Percentiles rank a stretch among this genome's conserved stretches.
Evolutionary conservation across 257 asterid species (phyloP).

Genomic region (Rauvolfia tetraphylla): DNA sequence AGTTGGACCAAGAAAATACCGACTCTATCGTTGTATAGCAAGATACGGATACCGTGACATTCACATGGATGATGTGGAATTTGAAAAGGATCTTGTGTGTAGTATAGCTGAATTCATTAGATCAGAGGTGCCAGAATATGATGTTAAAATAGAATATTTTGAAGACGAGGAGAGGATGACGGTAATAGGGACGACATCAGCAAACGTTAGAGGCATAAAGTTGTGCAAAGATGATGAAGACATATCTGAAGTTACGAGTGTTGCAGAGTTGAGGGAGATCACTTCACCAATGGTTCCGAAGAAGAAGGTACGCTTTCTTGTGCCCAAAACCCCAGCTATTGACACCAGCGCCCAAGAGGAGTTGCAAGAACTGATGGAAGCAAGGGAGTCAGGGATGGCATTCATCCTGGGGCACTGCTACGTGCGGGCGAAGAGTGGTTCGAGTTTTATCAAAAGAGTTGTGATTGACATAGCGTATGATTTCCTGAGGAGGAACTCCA

Average conservation of each 20-base stretch:
- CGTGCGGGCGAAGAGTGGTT: slow-evolving; percentile 77
- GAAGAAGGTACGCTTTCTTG: slow-evolving; percentile 64
- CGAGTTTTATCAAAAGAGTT: slow-evolving; percentile 58
- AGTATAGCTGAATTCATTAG: slow-evolving; percentile 82
- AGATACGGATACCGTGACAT: slow-evolving; percentile 82
- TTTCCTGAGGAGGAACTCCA: slow-evolving; percentile 76
- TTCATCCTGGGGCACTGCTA: slow-evolving; percentile 77
- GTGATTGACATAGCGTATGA: slow-evolving; percentile 68
- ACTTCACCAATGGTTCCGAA: slow-evolving; percentile 36
- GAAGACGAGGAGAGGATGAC: slow-evolving; percentile 58
- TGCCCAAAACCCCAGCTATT: slow-evolving; percentile 59
- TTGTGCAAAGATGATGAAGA: slow-evolving; percentile 41
- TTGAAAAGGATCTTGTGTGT: slow-evolving; percentile 76
- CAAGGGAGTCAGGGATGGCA: slow-evolving; percentile 91
- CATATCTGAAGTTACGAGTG: slow-evolving; percentile 27
- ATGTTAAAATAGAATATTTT: slow-evolving; percentile 16
- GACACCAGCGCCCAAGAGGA: slow-evolving; percentile 41
- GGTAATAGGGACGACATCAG: slow-evolving; percentile 64
- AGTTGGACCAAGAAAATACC: slow-evolving; percentile 72
- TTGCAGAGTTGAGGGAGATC: slow-evolving; percentile 31
- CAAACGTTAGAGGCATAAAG: slow-evolving; percentile 29
- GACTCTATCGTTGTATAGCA: slow-evolving; percentile 78
- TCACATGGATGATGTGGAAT: slow-evolving; percentile 68
- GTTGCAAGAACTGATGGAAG: slow-evolving; percentile 69
- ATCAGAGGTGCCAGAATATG: slow-evolving; percentile 46